Conservation (phyloP, 1,284 basidiomycete species). For the Cryptococcus sp. region DNA sequence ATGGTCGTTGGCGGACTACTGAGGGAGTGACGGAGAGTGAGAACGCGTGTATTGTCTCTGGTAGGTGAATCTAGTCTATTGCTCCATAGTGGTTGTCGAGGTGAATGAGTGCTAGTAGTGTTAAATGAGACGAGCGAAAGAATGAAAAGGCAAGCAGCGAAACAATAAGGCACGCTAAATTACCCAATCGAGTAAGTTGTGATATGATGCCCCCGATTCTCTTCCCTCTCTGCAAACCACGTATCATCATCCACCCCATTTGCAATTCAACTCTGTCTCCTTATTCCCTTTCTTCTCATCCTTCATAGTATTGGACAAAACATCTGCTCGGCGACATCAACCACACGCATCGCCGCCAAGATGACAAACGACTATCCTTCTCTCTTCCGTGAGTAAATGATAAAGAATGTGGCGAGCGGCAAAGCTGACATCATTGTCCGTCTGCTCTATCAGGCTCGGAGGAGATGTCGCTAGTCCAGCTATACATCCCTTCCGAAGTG, state of each 20-base stretch:
- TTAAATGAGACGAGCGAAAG: too few relatives aligned
- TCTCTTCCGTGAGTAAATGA: conserved; percentile 68
- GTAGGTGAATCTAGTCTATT: background rate
- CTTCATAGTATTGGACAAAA: background rate
- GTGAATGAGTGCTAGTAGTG: background rate
- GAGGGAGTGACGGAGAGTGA: conserved; percentile 1
- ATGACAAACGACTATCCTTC: conserved; percentile 63
- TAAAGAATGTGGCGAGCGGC: background rate
- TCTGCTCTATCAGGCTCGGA: conserved; percentile 69
- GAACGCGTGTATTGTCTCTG: background rate
- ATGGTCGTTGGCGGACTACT: conserved; percentile 19
- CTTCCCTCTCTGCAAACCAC: too few relatives aligned
- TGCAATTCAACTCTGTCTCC: conserved; percentile 1
- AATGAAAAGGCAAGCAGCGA: too few relatives aligned
- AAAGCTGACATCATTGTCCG: conserved; percentile 11
- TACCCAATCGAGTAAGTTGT: too few relatives aligned
- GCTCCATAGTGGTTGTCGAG: background rate
- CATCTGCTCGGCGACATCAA: conserved; percentile 10
- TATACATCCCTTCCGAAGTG: conserved; percentile 96
- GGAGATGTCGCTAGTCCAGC: conserved; percentile 96
- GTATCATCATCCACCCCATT: too few relatives aligned
- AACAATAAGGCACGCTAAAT: too few relatives aligned
- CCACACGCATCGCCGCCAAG: conserved; percentile 7
- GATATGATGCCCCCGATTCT: too few relatives aligned
- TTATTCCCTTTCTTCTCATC: conserved; percentile 7